phyloP scores from a whole-genome alignment of 2,329 filamentous ascomycete genomes.

The Juglanconis sp. region DNA sequence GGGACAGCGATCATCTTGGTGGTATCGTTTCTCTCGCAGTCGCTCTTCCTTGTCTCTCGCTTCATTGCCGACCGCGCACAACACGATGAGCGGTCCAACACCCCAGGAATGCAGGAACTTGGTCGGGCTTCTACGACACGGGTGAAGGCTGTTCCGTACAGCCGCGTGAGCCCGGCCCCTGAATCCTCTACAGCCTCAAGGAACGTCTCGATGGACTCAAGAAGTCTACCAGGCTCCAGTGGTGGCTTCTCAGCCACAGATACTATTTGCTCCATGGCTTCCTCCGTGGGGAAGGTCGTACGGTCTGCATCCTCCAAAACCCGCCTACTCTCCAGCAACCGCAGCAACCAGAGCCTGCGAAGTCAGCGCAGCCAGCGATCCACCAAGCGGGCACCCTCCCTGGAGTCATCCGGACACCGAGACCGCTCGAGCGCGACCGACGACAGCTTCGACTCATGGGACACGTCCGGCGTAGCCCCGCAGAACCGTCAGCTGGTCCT shows the following conservation, averaged over 20 bases:
- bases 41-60: slow-evolving; percentile 45
- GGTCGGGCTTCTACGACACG: slow-evolving; percentile 30
- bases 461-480: slow-evolving; percentile 65
- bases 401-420: slow-evolving; percentile 40
- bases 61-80: slow-evolving; percentile 37
- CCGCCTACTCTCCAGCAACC: slow-evolving; percentile 44
- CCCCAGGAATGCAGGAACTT: slow-evolving; percentile 32
- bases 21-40: slow-evolving; percentile 43
- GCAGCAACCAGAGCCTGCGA: slow-evolving; percentile 35
- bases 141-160: slow-evolving; percentile 54
- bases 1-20: slow-evolving; percentile 44
- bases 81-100: slow-evolving; percentile 25
- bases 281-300: slow-evolving; percentile 45
- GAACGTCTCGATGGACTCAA: slow-evolving; percentile 34
- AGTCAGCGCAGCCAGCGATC: slow-evolving; percentile 21
- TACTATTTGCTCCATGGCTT: slow-evolving; percentile 45
- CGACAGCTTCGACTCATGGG: slow-evolving; percentile 74
- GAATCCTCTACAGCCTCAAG: slow-evolving; percentile 27
- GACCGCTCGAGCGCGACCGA: slow-evolving; percentile 37
- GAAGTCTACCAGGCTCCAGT: slow-evolving; percentile 43
- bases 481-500: slow-evolving; percentile 58
- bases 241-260: slow-evolving; percentile 42
- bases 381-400: slow-evolving; percentile 41
- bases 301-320: slow-evolving; percentile 57
- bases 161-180: slow-evolving; percentile 37